Evolutionary conservation across 2,329 filamentous ascomycete genomes (phyloP).

Genomic region (Fusarium tjaetaba): DNA sequence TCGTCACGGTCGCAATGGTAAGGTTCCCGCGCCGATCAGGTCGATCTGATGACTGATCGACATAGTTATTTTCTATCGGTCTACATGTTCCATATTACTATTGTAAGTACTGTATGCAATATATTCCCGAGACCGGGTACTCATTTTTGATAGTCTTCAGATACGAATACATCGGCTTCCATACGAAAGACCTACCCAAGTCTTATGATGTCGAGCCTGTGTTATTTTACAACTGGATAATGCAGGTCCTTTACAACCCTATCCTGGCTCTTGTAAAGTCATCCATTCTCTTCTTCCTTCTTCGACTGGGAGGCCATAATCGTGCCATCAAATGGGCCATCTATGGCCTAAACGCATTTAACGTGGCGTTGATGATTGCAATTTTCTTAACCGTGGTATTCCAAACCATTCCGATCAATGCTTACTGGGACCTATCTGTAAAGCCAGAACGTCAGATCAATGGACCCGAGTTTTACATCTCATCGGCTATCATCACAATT

Average conservation of each 20-base stretch:
- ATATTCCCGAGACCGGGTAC: fast-evolving
- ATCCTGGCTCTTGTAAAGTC: slow-evolving; percentile 57
- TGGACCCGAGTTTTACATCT: slow-evolving; percentile 51
- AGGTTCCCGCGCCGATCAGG: not conserved
- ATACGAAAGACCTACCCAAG: slow-evolving; percentile 6
- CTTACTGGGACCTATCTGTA: slow-evolving; percentile 46
- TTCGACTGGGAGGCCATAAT: slow-evolving; percentile 49
- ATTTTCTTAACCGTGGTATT: slow-evolving; percentile 52
- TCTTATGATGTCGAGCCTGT: slow-evolving; percentile 27
- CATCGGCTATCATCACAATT: slow-evolving; percentile 51
- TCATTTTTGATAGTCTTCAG: slow-evolving; percentile 10
- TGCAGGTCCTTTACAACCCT: slow-evolving; percentile 54
- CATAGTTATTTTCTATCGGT: slow-evolving; percentile 25
- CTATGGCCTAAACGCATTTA: slow-evolving; percentile 49
- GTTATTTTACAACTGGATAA: slow-evolving; percentile 38
- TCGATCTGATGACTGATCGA: not conserved
- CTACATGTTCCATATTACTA: slow-evolving; percentile 30
- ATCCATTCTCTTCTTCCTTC: slow-evolving; percentile 57
- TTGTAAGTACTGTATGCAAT: not conserved
- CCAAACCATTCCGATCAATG: slow-evolving; percentile 52
- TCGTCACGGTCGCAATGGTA: slow-evolving; percentile 31
- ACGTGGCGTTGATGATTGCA: slow-evolving; percentile 43
- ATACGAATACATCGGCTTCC: slow-evolving; percentile 34
- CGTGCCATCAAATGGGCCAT: slow-evolving; percentile 40
- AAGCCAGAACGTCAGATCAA: slow-evolving; percentile 22